A percentile compares a stretch with the other conserved stretches of the same genome.
These are phyloP conservation scores for Xylariales sp. DNA, from an alignment of 2,329 filamentous ascomycete genomes.

Conservation along the genomic window DNA sequence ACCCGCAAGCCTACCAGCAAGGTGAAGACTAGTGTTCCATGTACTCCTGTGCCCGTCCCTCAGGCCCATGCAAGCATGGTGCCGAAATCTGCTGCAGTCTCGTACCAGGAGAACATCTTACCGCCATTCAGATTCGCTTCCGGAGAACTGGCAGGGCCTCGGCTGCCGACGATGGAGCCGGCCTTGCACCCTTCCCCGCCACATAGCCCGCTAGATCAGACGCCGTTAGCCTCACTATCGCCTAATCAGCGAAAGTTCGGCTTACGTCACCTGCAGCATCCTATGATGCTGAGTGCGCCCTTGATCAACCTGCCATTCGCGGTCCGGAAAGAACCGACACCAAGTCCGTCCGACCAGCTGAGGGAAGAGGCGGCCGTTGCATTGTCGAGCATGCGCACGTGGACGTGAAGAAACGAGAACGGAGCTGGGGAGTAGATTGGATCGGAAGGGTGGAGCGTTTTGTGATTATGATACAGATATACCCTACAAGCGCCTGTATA, in stretches of 20 bases:
- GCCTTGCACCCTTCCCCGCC: conserved; percentile 21
- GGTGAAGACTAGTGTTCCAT: conserved; percentile 14
- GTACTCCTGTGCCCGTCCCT: not conserved
- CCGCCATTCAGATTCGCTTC: conserved; percentile 21
- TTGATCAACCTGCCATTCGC: conserved; percentile 21
- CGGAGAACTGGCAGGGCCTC: conserved; percentile 16
- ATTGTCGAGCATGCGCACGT: conserved; percentile 5
- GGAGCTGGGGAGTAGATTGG: no score
- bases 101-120: conserved; percentile 13
- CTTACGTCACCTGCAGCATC: conserved; percentile 19
- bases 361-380: conserved; percentile 17
- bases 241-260: conserved; percentile 14
- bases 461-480: no score
- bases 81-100: not conserved
- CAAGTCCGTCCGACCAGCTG: conserved; percentile 27
- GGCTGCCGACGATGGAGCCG: conserved; percentile 23
- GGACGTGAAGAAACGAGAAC: not conserved
- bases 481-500: no score
- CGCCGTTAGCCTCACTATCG: conserved; percentile 10
- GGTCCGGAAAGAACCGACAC: conserved; percentile 20
- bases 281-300: conserved; percentile 24
- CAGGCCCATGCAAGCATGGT: no score
- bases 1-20: conserved; percentile 39
- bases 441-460: no score
- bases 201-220: conserved; percentile 13